phyloP scores from a whole-genome alignment of 176 grass and related monocot species.

The Areca catechu region DNA sequence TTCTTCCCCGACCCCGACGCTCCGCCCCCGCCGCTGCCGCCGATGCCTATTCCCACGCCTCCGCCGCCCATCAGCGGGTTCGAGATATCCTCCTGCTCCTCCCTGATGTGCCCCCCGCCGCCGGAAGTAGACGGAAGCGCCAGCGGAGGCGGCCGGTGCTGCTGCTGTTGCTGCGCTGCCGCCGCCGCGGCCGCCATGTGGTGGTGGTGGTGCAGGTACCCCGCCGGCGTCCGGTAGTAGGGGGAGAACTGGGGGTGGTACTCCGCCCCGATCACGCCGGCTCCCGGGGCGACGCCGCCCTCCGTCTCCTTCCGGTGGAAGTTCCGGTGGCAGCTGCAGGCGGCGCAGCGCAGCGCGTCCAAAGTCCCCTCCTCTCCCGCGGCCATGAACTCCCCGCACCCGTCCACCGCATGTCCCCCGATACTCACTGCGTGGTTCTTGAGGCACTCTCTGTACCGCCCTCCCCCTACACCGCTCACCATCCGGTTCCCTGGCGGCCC shows the following conservation, averaged over 20 bases:
- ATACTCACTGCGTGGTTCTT: conserved; percentile 93
- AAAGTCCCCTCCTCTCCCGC: conserved; percentile 68
- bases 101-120: conserved; percentile 25
- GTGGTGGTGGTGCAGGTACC: conserved; percentile 60
- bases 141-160: conserved; percentile 15
- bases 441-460: conserved; percentile 68
- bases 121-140: conserved; percentile 63
- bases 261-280: not conserved
- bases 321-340: conserved; percentile 84
- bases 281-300: not conserved
- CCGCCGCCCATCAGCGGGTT: conserved; percentile 19
- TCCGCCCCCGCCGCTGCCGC: conserved; percentile 28
- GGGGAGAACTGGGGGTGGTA: conserved; percentile 50
- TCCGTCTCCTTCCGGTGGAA: conserved; percentile 72
- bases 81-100: conserved; percentile 52
- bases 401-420: conserved; percentile 73
- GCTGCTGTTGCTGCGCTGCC: conserved; percentile 15
- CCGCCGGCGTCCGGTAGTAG: conserved; percentile 63
- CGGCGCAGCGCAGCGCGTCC: conserved; percentile 69
- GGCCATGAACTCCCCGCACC: conserved; percentile 84
- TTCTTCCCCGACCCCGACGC: conserved; percentile 45
- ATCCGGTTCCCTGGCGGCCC: conserved; percentile 2
- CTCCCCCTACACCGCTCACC: not conserved
- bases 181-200: conserved; percentile 16
- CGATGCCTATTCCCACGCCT: conserved; percentile 6